Evolutionary conservation across 768 basidiomycete genomes (phyloP), one percentile per base, ranked within the genome.

Genomic region (Tricholoma bakamatsutake): DNA sequence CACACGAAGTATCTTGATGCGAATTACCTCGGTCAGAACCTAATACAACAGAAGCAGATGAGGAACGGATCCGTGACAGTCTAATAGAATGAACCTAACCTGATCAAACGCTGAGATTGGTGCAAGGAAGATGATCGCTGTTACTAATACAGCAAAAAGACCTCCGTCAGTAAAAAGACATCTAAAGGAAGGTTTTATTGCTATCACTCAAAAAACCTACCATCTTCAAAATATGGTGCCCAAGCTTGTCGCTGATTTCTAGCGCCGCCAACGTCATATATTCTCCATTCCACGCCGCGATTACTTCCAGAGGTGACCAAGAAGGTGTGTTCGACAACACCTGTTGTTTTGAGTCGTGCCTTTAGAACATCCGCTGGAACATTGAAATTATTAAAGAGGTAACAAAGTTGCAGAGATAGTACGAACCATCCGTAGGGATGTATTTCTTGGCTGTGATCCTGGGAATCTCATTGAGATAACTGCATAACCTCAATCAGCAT

Each of bases 71-170:
- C 34, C 50, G 18, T 43, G 28, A 45, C 17, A 59, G n/a, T 59
- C 53, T 49, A 30, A 54, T 55, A 45, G n/a, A 49, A 52, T 50
- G 48, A 51, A 52, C 27, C 61, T 52, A 51, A 74, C 75, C 71
- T 92, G 90, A 73, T 92, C 90, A 62, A 93, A 93, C 24, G 86
- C 87, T 37, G 90, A 92, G 47, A 93, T 90, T 31, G 90, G 90
- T 35, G 88, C 90, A 55, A 93, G 80, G 71, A 92, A 93, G 57
- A 93, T 92, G 66, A 93, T 88, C 43, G 89, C 88, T 66, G 90
- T 87, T 35, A 90, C 90, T 92, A 67, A 57, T 5, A 55, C 34
- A 48, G 46, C 28, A 55, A 18, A n/a, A 18, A 4, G 4, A 5
- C 37, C 9, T 8, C 33, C 34, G 43, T 58, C 40, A 54, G 61